phyloP scores from a whole-genome alignment of 1,284 basidiomycete species.

The Puccinia brachypodii region DNA sequence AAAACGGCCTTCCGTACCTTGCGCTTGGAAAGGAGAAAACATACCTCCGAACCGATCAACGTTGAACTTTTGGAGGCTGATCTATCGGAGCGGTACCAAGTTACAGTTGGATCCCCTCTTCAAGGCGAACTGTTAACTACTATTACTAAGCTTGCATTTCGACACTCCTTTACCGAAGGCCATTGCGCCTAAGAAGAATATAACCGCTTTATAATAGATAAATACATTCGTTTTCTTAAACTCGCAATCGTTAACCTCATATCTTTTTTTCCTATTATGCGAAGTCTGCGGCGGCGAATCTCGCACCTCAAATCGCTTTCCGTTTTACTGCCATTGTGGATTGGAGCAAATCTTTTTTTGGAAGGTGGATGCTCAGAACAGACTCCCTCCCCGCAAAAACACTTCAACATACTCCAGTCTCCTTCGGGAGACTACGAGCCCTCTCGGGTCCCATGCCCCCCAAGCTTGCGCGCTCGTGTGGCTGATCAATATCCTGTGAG shows the following conservation, averaged over 20 bases:
- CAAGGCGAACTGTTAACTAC: not conserved
- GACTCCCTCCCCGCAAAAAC: not conserved
- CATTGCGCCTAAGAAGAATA: not conserved
- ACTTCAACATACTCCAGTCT: constrained; percentile 3
- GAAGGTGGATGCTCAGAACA: not conserved
- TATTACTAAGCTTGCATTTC: not conserved
- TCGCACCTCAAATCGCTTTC: not conserved
- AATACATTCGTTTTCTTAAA: not conserved
- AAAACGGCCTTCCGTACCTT: not conserved
- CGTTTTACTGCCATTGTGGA: not conserved
- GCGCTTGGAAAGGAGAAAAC: not conserved
- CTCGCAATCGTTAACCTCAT: not conserved
- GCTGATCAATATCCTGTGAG: constrained; percentile 41
- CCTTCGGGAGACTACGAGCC: constrained; percentile 40
- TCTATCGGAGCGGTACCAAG: not conserved
- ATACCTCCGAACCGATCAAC: not conserved
- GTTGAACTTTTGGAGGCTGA: not conserved
- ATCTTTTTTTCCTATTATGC: not conserved
- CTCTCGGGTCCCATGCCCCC: constrained; percentile 11
- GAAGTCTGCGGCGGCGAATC: not conserved
- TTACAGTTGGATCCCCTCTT: not conserved
- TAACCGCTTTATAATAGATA: not conserved
- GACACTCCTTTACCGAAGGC: not conserved
- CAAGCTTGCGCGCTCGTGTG: constrained; percentile 20
- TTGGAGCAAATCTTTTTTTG: not conserved